Conservation (phyloP, 768 basidiomycete species). For the Kwoniella dendrophila region DNA sequence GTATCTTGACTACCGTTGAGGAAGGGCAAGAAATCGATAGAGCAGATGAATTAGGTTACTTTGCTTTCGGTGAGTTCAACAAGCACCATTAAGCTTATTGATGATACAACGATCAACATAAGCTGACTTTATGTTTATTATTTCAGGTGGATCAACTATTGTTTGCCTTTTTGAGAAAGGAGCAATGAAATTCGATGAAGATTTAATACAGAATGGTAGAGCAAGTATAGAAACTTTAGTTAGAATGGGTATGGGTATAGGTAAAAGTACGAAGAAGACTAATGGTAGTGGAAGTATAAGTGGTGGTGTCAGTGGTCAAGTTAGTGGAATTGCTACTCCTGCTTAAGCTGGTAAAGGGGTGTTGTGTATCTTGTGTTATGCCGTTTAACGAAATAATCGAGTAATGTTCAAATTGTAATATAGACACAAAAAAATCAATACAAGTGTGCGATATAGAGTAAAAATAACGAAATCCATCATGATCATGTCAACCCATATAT, state of each 20-base stretch:
- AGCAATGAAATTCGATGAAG: conserved; percentile 85
- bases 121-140: neutral
- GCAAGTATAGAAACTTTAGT: conserved; percentile 89
- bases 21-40: conserved; percentile 78
- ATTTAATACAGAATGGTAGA: conserved; percentile 77
- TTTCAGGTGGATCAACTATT: conserved; percentile 82
- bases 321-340: conserved; percentile 2
- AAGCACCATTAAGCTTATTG: neutral
- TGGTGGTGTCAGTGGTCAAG: neutral
- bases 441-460: too few species aligned
- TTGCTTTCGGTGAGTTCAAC: conserved; percentile 77
- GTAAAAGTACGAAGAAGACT: conserved; percentile 51
- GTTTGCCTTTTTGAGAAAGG: conserved; percentile 87
- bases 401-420: too few species aligned
- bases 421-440: too few species aligned
- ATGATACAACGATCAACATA: too few species aligned
- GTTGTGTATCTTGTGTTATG: too few species aligned
- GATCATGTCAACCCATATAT: too few species aligned
- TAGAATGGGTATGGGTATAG: conserved; percentile 83
- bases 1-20: conserved; percentile 80
- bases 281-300: neutral
- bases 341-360: neutral
- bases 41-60: conserved; percentile 90
- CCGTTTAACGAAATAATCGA: too few species aligned
- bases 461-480: too few species aligned